A percentile compares a stretch with the other conserved stretches of the same genome.
phyloP scores from a whole-genome alignment of 2,329 filamentous ascomycete species.

The Penicillium sp. region DNA sequence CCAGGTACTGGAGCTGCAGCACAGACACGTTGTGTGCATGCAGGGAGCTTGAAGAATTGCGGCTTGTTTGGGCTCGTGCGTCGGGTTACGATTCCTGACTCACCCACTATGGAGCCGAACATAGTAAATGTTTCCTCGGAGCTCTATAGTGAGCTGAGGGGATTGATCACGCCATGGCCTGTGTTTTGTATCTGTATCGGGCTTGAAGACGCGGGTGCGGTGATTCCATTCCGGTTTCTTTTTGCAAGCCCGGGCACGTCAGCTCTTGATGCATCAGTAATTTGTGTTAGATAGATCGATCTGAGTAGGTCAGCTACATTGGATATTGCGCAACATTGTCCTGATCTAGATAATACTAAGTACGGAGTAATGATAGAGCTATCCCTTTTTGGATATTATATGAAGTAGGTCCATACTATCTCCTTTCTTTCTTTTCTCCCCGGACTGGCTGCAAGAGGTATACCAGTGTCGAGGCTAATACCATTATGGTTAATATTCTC shows the following conservation, averaged over 20 bases:
- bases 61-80: not conserved
- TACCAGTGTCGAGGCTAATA: not conserved
- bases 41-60: conserved; percentile 4
- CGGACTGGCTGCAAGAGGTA: not conserved
- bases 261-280: not conserved
- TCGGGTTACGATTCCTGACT: not conserved
- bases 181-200: not conserved
- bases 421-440: not conserved
- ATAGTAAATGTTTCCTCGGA: not conserved
- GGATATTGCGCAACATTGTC: not conserved
- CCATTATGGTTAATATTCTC: not conserved
- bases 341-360: not conserved
- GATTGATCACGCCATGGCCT: conserved; percentile 6
- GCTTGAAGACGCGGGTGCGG: not conserved
- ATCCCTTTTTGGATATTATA: not conserved
- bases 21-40: not conserved
- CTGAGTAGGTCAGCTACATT: not conserved
- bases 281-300: not conserved
- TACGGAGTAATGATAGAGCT: not conserved
- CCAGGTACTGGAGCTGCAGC: conserved; percentile 12
- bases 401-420: not conserved
- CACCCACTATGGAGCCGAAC: not conserved
- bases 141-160: not conserved
- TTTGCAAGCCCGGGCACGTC: not conserved
- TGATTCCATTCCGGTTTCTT: conserved; percentile 3